Evolutionary conservation across 2,329 filamentous ascomycete species (phyloP).

Genomic region (Pseudogymnoascus sp.): DNA sequence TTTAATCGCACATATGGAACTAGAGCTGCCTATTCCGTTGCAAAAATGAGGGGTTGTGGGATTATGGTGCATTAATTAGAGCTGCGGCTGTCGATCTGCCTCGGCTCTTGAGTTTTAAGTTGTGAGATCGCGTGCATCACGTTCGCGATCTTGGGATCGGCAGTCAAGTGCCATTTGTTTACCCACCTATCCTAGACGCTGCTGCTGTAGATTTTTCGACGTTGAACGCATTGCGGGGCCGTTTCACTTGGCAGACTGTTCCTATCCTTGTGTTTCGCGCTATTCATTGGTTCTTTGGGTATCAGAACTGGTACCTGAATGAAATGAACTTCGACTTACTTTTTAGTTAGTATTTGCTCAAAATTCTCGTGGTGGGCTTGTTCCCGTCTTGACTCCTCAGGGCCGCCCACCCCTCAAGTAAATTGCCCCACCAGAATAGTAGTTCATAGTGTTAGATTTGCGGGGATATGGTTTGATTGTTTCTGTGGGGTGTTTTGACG

Average conservation of each 20-base stretch:
- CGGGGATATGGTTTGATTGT: neutral
- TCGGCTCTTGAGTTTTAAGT: neutral
- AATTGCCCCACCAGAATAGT: neutral
- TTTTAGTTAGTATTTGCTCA: neutral
- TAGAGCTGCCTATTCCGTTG: neutral
- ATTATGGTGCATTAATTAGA: neutral
- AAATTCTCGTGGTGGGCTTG: neutral
- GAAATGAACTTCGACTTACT: neutral
- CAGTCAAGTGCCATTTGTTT: neutral
- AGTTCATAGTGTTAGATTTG: neutral
- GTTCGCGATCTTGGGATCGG: slow-evolving; percentile 1
- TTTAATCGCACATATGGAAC: neutral
- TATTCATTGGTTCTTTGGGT: neutral
- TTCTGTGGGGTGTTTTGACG: neutral
- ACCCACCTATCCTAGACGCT: neutral
- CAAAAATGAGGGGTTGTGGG: neutral
- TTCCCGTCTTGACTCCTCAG: neutral
- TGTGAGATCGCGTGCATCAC: neutral
- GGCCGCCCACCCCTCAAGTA: neutral
- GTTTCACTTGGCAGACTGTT: neutral
- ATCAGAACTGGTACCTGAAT: neutral
- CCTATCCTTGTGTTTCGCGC: neutral
- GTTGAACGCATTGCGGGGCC: neutral
- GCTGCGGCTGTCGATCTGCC: neutral
- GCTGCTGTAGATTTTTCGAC: neutral